A percentile compares a stretch with the other conserved stretches of the same genome.
Conservation (phyloP, 2,329 filamentous ascomycete genomes). For the Fusarium oxysporum region DNA sequence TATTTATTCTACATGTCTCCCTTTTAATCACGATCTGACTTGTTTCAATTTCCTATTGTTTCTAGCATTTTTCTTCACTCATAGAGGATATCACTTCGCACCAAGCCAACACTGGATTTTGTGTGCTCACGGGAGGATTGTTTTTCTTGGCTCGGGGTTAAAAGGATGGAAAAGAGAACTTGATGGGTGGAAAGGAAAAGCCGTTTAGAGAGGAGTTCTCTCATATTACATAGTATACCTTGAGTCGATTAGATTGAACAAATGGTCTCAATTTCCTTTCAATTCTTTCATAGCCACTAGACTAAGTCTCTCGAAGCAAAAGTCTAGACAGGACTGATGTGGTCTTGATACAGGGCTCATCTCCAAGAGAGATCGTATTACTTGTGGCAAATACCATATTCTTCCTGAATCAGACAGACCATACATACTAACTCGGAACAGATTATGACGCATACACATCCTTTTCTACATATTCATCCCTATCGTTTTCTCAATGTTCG, state of each 20-base stretch:
- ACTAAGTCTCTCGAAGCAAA: neutral
- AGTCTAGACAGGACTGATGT: neutral
- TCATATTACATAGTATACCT: conserved; percentile 2
- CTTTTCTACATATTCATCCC: neutral
- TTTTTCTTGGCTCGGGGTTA: conserved; percentile 17
- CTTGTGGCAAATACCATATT: neutral
- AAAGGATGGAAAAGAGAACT: conserved; percentile 25
- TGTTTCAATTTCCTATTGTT: neutral
- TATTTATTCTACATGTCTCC: neutral
- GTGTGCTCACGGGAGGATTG: conserved; percentile 20
- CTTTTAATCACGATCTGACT: neutral
- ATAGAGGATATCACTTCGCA: conserved; percentile 38
- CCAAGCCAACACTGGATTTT: conserved; percentile 44
- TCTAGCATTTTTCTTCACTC: neutral
- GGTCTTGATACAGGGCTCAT: neutral
- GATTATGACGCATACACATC: conserved; percentile 1
- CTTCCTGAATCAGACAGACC: neutral
- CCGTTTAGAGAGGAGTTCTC: conserved; percentile 11
- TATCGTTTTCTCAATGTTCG: conserved; percentile 43
- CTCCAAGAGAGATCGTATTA: neutral
- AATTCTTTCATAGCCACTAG: neutral
- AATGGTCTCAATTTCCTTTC: neutral
- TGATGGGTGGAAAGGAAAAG: conserved; percentile 7
- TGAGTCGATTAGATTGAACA: neutral
- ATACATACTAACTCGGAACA: neutral